These are phyloP conservation scores for Paraurostyla sp. DNA, from an alignment of 73 alveolate species.

Conservation along the genomic window DNA sequence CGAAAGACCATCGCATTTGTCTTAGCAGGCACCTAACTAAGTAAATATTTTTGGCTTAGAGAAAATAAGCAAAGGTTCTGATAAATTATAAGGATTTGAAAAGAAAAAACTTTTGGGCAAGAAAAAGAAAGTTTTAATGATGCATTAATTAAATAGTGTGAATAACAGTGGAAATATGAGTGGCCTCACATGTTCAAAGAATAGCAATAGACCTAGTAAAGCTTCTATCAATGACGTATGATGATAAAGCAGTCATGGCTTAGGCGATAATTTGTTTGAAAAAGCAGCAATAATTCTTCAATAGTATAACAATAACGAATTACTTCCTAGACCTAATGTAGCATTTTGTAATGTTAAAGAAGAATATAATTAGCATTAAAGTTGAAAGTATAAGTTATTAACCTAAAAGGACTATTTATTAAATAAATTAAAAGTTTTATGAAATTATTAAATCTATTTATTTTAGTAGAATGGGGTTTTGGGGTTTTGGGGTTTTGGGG, in stretches of 20 bases:
- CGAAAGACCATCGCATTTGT: conserved; percentile 17
- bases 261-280: conserved; percentile 21
- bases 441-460: too few species aligned
- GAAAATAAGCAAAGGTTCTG: neutral
- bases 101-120: conserved; percentile 9
- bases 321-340: conserved; percentile 5
- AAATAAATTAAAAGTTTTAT: too few species aligned
- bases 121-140: conserved; percentile 14
- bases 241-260: neutral
- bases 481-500: too few species aligned
- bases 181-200: neutral
- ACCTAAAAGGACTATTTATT: too few species aligned
- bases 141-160: conserved; percentile 39
- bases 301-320: neutral
- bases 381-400: too few species aligned
- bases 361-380: too few species aligned
- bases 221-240: neutral
- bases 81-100: neutral
- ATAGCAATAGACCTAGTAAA: conserved; percentile 37
- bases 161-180: neutral
- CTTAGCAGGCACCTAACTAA: neutral
- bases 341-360: neutral
- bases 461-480: too few species aligned
- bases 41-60: conserved; percentile 15
- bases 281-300: neutral